Conservation (phyloP, 2,329 filamentous ascomycete species). For the Fusarium cyanostomum region DNA sequence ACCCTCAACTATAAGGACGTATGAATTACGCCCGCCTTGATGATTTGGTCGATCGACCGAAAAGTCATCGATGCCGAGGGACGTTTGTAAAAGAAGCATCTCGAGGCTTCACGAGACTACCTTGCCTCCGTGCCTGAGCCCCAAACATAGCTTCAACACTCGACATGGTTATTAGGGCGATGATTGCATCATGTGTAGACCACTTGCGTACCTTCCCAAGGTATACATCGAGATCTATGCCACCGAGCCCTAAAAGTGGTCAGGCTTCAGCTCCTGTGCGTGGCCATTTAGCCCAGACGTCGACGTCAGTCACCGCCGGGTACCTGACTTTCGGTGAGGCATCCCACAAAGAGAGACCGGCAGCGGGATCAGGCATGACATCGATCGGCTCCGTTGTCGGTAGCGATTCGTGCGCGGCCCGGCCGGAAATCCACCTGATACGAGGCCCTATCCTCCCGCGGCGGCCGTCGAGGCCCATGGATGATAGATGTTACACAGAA, state of each 20-base stretch:
- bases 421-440: slow-evolving; percentile 3
- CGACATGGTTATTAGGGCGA: not conserved
- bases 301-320: slow-evolving; percentile 6
- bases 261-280: not conserved
- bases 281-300: not conserved
- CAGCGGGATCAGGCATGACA: slow-evolving; percentile 4
- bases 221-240: not conserved
- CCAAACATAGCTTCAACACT: not conserved
- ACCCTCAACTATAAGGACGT: not conserved
- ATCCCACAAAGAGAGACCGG: slow-evolving; percentile 2
- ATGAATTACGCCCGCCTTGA: not conserved
- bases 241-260: not conserved
- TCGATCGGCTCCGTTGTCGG: slow-evolving; percentile 25
- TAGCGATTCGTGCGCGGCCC: not conserved
- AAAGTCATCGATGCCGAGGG: not conserved
- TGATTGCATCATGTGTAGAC: not conserved
- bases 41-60: not conserved
- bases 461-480: not conserved
- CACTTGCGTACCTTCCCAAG: not conserved
- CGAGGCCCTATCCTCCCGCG: slow-evolving; percentile 5
- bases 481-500: slow-evolving; percentile 9
- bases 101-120: not conserved
- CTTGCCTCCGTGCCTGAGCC: not conserved
- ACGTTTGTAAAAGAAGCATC: not conserved
- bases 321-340: slow-evolving; percentile 3